A percentile compares a stretch with the other conserved stretches of the same genome.
Conservation (phyloP, 1,284 basidiomycete genomes). For the Apiotrichum montevideense region DNA sequence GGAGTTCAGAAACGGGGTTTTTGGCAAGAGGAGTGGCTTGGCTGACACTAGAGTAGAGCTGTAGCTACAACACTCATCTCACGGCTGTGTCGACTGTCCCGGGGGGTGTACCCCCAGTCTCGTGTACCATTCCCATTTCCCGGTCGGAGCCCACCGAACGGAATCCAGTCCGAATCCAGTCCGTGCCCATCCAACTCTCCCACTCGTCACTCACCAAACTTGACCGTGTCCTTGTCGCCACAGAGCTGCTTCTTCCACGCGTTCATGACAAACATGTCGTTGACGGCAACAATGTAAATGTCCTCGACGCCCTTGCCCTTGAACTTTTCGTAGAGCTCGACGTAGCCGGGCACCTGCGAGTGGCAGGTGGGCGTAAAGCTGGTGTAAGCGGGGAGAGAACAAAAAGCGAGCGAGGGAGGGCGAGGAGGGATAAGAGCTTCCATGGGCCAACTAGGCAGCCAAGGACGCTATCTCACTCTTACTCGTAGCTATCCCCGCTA, state of each 20-base stretch:
- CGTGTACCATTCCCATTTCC: no score
- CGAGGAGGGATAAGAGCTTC: neutral
- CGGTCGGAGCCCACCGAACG: no score
- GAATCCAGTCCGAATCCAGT: no score
- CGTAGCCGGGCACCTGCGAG: conserved; percentile 61
- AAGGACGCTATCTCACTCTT: neutral
- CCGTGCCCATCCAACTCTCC: no score
- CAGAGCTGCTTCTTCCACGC: conserved; percentile 67
- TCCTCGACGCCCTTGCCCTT: conserved; percentile 62
- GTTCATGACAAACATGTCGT: conserved; percentile 58
- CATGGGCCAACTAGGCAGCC: no score
- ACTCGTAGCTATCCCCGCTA: neutral
- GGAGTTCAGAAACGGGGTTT: no score
- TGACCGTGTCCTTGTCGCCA: conserved; percentile 21
- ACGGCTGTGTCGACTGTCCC: neutral
- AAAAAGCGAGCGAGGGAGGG: conserved; percentile 18
- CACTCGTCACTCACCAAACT: conserved; percentile 35
- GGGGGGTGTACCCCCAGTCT: no score
- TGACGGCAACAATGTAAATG: conserved; percentile 64
- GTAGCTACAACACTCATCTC: neutral
- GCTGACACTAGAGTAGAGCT: no score
- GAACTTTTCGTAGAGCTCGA: conserved; percentile 58
- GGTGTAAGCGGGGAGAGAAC: neutral
- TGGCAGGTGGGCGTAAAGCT: conserved; percentile 56
- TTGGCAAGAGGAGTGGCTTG: no score